Evolutionary conservation across 768 basidiomycete genomes (phyloP).

Genomic region (Leucocoprinus leucothites): DNA sequence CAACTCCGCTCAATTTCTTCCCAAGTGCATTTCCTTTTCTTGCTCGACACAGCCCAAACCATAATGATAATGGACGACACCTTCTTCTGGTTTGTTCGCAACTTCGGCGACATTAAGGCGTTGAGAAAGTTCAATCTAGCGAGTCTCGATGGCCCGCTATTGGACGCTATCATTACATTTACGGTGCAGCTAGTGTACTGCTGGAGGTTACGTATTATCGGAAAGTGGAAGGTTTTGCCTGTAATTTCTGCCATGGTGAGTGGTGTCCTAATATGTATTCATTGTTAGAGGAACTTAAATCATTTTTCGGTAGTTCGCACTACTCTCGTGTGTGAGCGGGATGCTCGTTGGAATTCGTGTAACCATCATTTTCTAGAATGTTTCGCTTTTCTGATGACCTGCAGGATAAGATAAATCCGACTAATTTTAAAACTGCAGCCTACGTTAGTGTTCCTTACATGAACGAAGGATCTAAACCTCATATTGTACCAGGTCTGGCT

Average conservation of each 20-base stretch:
- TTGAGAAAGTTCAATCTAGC: background rate
- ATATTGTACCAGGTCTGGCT: no score
- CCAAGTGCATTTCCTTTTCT: constrained; percentile 5
- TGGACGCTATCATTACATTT: constrained; percentile 6
- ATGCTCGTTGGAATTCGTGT: background rate
- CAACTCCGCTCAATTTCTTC: background rate
- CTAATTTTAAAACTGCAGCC: no score
- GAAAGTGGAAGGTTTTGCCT: constrained; percentile 3
- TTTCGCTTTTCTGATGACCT: background rate
- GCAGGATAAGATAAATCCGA: no score
- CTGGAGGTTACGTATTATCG: background rate
- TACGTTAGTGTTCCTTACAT: no score
- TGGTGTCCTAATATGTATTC: background rate
- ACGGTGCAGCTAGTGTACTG: constrained; percentile 5
- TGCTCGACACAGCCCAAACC: constrained; percentile 6
- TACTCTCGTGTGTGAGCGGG: background rate
- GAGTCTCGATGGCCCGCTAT: background rate
- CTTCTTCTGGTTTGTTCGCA: constrained; percentile 3
- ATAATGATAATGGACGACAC: constrained; percentile 9
- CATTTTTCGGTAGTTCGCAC: background rate
- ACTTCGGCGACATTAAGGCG: constrained; percentile 2
- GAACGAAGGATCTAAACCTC: no score
- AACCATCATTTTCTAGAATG: background rate
- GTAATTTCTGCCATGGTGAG: background rate
- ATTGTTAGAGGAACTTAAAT: background rate